Percentiles rank a stretch among this genome's conserved stretches.
These are phyloP conservation scores for Trichoderma polysporum DNA, from an alignment of 2,329 filamentous ascomycete species.

Conservation along the genomic window DNA sequence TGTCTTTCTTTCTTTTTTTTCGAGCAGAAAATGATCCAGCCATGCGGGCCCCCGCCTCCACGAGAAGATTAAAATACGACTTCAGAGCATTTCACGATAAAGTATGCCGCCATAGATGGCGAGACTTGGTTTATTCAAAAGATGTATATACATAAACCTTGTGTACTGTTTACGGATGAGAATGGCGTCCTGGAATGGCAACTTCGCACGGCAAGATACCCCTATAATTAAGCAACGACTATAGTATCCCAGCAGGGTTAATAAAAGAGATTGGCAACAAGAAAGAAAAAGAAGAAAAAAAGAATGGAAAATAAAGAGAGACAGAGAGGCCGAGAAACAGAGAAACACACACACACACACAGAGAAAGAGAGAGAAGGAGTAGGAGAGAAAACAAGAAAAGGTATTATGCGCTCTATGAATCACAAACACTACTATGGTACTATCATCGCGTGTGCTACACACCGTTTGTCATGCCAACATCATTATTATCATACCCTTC, in stretches of 20 bases:
- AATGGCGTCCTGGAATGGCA: neutral
- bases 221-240: neutral
- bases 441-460: neutral
- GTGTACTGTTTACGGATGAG: neutral
- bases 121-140: neutral
- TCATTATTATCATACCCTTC: constrained; percentile 29
- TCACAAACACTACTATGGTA: neutral
- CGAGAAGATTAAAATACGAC: constrained; percentile 49
- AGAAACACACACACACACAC: neutral
- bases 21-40: constrained; percentile 66
- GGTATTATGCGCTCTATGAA: neutral
- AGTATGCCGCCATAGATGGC: neutral
- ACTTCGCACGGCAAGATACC: constrained; percentile 9
- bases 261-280: neutral
- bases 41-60: constrained; percentile 57
- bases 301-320: rapidly evolving
- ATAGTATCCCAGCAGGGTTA: neutral
- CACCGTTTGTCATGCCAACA: constrained; percentile 21
- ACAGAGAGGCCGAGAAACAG: neutral
- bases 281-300: neutral
- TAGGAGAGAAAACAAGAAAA: neutral
- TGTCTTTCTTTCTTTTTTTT: neutral
- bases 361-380: neutral
- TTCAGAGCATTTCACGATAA: neutral
- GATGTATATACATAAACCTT: neutral